phyloP scores from a whole-genome alignment of 306 rosid genomes.

The Rosa multiflora region DNA sequence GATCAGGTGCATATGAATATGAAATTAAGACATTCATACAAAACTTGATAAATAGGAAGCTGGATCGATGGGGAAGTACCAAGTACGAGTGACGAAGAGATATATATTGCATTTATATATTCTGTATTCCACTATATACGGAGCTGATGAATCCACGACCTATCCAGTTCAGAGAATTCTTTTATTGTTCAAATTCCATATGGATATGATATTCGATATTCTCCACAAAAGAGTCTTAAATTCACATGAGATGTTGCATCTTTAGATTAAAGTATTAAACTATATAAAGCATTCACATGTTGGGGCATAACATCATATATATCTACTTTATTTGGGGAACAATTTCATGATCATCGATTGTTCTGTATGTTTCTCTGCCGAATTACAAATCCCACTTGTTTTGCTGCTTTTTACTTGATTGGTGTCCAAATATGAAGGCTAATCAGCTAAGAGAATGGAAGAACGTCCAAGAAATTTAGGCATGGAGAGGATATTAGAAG shows the following conservation, averaged over 20 bases:
- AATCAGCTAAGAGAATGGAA: neutral
- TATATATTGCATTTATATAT: too few relatives aligned
- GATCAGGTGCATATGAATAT: too few relatives aligned
- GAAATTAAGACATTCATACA: too few relatives aligned
- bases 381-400: neutral
- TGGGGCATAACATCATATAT: neutral
- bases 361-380: neutral
- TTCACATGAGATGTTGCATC: neutral
- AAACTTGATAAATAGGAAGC: too few relatives aligned
- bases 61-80: too few relatives aligned
- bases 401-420: neutral
- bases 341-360: neutral
- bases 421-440: constrained; percentile 8
- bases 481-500: constrained; percentile 31
- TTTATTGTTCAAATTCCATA: neutral
- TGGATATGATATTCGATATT: too few relatives aligned
- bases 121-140: too few relatives aligned
- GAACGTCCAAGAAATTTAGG: neutral
- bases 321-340: neutral
- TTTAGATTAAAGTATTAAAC: too few relatives aligned
- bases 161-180: neutral
- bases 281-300: too few relatives aligned
- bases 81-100: too few relatives aligned
- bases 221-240: neutral
- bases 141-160: too few relatives aligned